Base-by-base conservation (phyloP, 305 asterid species). In the Galium porrigens region DNA sequence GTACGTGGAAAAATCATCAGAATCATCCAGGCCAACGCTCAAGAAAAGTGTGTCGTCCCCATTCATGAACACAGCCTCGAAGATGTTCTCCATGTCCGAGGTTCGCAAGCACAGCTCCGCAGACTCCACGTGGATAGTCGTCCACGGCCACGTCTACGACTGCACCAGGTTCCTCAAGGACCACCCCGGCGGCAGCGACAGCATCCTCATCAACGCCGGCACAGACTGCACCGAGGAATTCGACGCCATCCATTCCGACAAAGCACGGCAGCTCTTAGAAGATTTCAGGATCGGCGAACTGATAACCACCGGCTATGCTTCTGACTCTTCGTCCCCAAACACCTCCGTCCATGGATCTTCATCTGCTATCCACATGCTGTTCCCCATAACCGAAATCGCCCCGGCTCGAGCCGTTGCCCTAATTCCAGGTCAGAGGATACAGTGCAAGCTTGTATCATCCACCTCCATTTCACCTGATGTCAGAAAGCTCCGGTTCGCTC, bases 131-230 rank as follows among this genome's bases (percentile, higher is more conserved):
- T 91, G 96, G 97, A 88, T 91, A 70, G 79, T 88, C 20, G 96
- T 91, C 76, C 90, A 88, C 39, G 96, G 96, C 52, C 87, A 86
- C 39, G 88, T 91, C 54, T 91, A 91, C 67, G 94, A 91, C 69
- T 79, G 85, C 77, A 85, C 96, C 0, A 69, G 76, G 33, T 91
- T 85, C 85, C 85, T 91, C 66, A 79, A 80, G 20, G 90, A 88
- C 69, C 97, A 91, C 63, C 97, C 97, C 0, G 97, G 97, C 3
- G 97, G 97, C 15, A 30, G 86, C 2, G 96, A 88, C 62, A 91
- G 95, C 63, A 91, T 91, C 61, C 84, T 91, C 41, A 91, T 91
- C 80, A 88, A 91, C 25, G 88, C 96, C 1, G 96, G 96, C 69
- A 85, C 95, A 0, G 96, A 91, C 54, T 86, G 94, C 58, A 91